Conservation (phyloP, 2,329 filamentous ascomycete species). For the Bisporella sp. region DNA sequence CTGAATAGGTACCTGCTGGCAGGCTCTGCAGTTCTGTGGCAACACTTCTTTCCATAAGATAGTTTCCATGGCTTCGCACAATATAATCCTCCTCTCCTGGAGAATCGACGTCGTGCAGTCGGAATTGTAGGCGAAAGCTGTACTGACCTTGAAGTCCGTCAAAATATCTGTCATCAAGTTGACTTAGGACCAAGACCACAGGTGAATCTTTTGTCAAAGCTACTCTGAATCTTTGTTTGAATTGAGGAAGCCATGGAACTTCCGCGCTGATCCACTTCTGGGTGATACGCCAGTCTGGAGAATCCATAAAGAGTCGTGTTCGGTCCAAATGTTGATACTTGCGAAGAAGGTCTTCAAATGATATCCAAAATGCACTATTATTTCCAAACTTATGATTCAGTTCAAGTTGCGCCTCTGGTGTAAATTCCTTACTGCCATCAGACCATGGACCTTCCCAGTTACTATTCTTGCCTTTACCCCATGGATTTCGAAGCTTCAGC, state of each 20-base stretch:
- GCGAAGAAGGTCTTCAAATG: constrained; percentile 53
- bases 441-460: constrained; percentile 52
- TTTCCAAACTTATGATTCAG: constrained; percentile 53
- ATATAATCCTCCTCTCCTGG: constrained; percentile 51
- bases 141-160: constrained; percentile 55
- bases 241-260: constrained; percentile 55
- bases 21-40: constrained; percentile 51
- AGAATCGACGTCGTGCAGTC: constrained; percentile 43
- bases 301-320: constrained; percentile 52
- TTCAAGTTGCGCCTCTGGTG: constrained; percentile 48
- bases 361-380: constrained; percentile 59
- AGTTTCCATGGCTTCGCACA: constrained; percentile 51
- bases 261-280: constrained; percentile 56
- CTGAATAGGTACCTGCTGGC: constrained; percentile 47
- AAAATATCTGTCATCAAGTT: constrained; percentile 57
- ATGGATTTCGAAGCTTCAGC: constrained; percentile 52
- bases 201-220: constrained; percentile 48
- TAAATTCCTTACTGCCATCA: constrained; percentile 57
- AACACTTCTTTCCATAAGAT: constrained; percentile 50
- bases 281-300: constrained; percentile 47
- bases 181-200: constrained; percentile 51
- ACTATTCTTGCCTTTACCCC: constrained; percentile 50
- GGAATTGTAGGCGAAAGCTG: constrained; percentile 36
- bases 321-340: constrained; percentile 57
- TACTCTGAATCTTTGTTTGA: constrained; percentile 55